Evolutionary conservation across 2,329 filamentous ascomycete species (phyloP).

Genomic region (Beauveria pseudobassiana): DNA sequence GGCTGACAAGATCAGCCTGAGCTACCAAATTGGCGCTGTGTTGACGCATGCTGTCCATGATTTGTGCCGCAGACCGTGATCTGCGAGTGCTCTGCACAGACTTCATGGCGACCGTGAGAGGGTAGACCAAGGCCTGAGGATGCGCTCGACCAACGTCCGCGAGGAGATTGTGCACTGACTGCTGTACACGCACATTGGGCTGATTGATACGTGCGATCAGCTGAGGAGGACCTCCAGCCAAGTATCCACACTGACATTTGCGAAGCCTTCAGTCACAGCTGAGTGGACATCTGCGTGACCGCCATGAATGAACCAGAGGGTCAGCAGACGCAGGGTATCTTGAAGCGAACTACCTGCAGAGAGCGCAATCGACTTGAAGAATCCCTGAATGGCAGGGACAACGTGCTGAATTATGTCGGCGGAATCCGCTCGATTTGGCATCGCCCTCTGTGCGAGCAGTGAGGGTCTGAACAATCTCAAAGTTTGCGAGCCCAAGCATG

Average conservation of each 20-base stretch:
- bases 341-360: slow-evolving; percentile 90
- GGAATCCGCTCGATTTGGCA: slow-evolving; percentile 40
- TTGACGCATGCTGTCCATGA: slow-evolving; percentile 97
- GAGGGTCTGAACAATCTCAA: slow-evolving; percentile 87
- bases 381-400: slow-evolving; percentile 88
- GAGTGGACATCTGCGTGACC: slow-evolving; percentile 80
- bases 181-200: slow-evolving; percentile 78
- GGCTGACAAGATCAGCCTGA: slow-evolving; percentile 90
- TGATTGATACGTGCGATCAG: slow-evolving; percentile 97
- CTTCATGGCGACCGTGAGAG: slow-evolving; percentile 96
- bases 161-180: slow-evolving; percentile 85
- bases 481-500: slow-evolving; percentile 97
- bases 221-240: slow-evolving; percentile 97
- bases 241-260: slow-evolving; percentile 89
- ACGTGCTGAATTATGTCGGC: slow-evolving; percentile 76
- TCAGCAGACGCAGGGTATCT: slow-evolving; percentile 85
- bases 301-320: slow-evolving; percentile 93
- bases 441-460: slow-evolving; percentile 56
- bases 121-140: slow-evolving; percentile 93
- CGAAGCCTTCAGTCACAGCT: slow-evolving; percentile 83
- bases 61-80: slow-evolving; percentile 79
- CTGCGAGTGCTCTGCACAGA: slow-evolving; percentile 74
- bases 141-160: slow-evolving; percentile 90
- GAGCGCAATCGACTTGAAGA: slow-evolving; percentile 94
- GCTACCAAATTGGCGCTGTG: slow-evolving; percentile 90